A percentile compares a stretch with the other conserved stretches of the same genome.
Conservation (phyloP, 2,329 filamentous ascomycete genomes). For the Talaromyces pinophilus region DNA sequence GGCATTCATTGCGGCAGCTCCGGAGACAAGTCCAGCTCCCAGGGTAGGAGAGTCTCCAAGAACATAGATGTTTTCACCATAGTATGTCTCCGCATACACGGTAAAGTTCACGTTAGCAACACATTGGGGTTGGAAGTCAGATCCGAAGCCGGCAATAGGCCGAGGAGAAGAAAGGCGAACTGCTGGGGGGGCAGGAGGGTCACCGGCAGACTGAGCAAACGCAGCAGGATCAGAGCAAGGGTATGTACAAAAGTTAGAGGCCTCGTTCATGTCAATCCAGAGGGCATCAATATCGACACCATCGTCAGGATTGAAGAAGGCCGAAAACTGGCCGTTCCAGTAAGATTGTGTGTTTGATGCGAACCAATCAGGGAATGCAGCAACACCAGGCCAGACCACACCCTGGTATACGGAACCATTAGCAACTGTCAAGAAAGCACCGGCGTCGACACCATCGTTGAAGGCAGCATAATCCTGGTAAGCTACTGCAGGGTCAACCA, state of each 20-base stretch:
- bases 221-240: slow-evolving; percentile 57
- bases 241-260: slow-evolving; percentile 56
- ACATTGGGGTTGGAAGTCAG: slow-evolving; percentile 62
- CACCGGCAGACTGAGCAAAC: slow-evolving; percentile 49
- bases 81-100: slow-evolving; percentile 17
- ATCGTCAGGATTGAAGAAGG: slow-evolving; percentile 63
- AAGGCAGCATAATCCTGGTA: slow-evolving; percentile 47
- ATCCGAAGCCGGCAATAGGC: slow-evolving; percentile 68
- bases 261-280: slow-evolving; percentile 73
- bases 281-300: slow-evolving; percentile 76
- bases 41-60: slow-evolving; percentile 20
- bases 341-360: slow-evolving; percentile 62
- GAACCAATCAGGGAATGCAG: slow-evolving; percentile 78
- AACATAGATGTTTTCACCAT: slow-evolving; percentile 21
- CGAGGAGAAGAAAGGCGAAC: slow-evolving; percentile 66
- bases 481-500: slow-evolving; percentile 66
- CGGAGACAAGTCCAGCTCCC: slow-evolving; percentile 12
- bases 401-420: slow-evolving; percentile 60
- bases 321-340: slow-evolving; percentile 68
- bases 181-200: slow-evolving; percentile 62
- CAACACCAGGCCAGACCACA: slow-evolving; percentile 75
- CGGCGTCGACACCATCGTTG: slow-evolving; percentile 61
- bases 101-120: slow-evolving; percentile 18
- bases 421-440: slow-evolving; percentile 53
- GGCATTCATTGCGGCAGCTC: slow-evolving; percentile 14